These are phyloP conservation scores for Cyberlindnera amylophila DNA, from an alignment of 805 yeast species.

Conservation along the genomic window DNA sequence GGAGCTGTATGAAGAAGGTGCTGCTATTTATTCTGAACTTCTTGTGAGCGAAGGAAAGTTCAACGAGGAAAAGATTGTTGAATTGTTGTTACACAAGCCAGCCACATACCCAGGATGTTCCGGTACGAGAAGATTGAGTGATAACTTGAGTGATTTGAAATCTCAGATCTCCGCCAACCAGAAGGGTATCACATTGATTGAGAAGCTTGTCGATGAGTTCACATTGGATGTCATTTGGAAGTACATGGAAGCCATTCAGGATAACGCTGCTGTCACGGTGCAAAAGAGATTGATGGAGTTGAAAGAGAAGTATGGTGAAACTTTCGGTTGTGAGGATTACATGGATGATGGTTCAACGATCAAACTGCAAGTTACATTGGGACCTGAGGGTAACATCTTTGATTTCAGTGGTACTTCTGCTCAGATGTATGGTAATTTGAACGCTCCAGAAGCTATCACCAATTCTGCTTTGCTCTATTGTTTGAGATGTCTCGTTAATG, in stretches of 20 bases:
- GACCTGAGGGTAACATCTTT: conserved; percentile 53
- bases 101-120: conserved; percentile 82
- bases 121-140: conserved; percentile 81
- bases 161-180: conserved; percentile 89
- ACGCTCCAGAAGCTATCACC: conserved; percentile 90
- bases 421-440: conserved; percentile 85
- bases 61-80: conserved; percentile 66
- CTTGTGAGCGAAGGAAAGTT: conserved; percentile 69
- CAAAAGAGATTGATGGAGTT: conserved; percentile 45
- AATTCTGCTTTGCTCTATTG: conserved; percentile 87
- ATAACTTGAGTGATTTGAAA: conserved; percentile 78
- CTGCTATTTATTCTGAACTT: conserved; percentile 74
- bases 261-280: conserved; percentile 74
- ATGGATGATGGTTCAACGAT: conserved; percentile 84
- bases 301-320: conserved; percentile 37
- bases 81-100: conserved; percentile 65
- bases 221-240: conserved; percentile 53
- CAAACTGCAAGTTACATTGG: conserved; percentile 48
- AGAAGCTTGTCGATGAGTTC: conserved; percentile 58
- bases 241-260: conserved; percentile 81
- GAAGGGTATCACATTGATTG: conserved; percentile 71
- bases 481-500: conserved; percentile 63
- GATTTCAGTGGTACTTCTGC: conserved; percentile 85
- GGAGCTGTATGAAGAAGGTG: conserved; percentile 86
- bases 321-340: conserved; percentile 53